phyloP scores from a whole-genome alignment of 1,139 yeast genomes.

The Candida neerlandica region DNA sequence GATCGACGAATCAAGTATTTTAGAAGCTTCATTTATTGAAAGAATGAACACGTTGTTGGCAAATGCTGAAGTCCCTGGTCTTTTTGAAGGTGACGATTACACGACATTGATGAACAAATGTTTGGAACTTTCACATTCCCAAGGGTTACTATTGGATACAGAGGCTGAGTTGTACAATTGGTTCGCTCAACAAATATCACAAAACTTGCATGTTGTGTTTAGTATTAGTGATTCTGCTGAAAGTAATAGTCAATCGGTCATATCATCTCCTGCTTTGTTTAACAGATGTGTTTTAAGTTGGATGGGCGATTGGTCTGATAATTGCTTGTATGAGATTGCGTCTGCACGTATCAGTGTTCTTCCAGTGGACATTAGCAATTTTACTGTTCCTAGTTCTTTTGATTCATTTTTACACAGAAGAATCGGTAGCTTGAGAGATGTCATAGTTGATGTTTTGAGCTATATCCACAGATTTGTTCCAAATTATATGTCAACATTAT shows the following conservation, averaged over 20 bases:
- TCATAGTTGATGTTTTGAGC: slow-evolving; percentile 50
- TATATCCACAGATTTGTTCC: slow-evolving; percentile 41
- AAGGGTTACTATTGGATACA: slow-evolving; percentile 66
- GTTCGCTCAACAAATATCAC: slow-evolving; percentile 71
- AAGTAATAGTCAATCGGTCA: slow-evolving; percentile 39
- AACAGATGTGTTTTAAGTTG: slow-evolving; percentile 89
- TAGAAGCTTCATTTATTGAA: slow-evolving; percentile 81
- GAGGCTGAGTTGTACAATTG: slow-evolving; percentile 75
- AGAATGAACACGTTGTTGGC: slow-evolving; percentile 91
- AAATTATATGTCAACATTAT: slow-evolving; percentile 15
- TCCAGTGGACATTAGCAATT: slow-evolving; percentile 56
- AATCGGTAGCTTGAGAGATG: slow-evolving; percentile 40
- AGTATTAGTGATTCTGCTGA: slow-evolving; percentile 63
- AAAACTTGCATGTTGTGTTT: slow-evolving; percentile 81
- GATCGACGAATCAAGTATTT: slow-evolving; percentile 77
- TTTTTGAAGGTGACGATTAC: slow-evolving; percentile 78
- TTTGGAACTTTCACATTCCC: slow-evolving; percentile 57
- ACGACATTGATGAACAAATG: slow-evolving; percentile 57
- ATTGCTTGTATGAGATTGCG: slow-evolving; percentile 55
- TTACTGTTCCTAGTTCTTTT: slow-evolving; percentile 29
- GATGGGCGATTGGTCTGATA: slow-evolving; percentile 82
- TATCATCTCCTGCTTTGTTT: slow-evolving; percentile 87
- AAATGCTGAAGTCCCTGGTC: slow-evolving; percentile 89
- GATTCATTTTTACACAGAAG: slow-evolving; percentile 15
- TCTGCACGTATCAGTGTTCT: slow-evolving; percentile 40